Base-by-base conservation (phyloP, 176 grass and related monocot genomes). In the Olyra latifolia region DNA sequence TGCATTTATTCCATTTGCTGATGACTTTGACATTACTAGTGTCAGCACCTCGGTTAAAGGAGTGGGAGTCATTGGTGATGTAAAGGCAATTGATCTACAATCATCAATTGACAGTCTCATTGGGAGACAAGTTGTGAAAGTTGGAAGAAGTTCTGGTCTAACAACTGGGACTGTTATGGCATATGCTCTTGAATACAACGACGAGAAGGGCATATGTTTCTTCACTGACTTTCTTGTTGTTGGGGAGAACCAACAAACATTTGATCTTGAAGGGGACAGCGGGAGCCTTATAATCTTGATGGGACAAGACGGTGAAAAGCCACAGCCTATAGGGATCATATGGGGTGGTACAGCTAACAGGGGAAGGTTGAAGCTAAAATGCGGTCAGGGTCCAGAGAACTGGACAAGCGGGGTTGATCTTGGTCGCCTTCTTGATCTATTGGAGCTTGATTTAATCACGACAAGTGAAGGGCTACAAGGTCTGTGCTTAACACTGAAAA, bases 391-490 rank as follows among this genome's bases (percentile, higher is more conserved):
- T 47, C 96, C 96, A 16, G 96, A 98, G 84, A 98, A 98, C 86
- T 98, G 96, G 96, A 98, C 96, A 10, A 98, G 96, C 53, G 96
- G 96, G 65, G 96, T 98, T 73, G 96, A 98, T 83, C 87, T 98
- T 0, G 90, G 95, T 14, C 90, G 92, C 17, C 96, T 98, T 78
- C 96, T 98, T 81, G 90, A 98, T 86, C 91, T 98, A 41, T 81
- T 98, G 78, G 96, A 98, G 50, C 96, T 98, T 69, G 96, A 98
- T 98, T 86, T 98, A 54, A 98, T 98, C 66, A 98, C 92, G 3
- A 93, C 96, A 40, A 91, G 73, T 32, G 84, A 95, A 91, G 86
- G 90, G 49, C 53, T 98, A 19, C 90, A 82, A 89, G 90, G 96
- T 98, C 59, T 70, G 55, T 79, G 28, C 60, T 13, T 46, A 48